Conservation (phyloP, 257 asterid species). For the Nemophila menziesii region DNA sequence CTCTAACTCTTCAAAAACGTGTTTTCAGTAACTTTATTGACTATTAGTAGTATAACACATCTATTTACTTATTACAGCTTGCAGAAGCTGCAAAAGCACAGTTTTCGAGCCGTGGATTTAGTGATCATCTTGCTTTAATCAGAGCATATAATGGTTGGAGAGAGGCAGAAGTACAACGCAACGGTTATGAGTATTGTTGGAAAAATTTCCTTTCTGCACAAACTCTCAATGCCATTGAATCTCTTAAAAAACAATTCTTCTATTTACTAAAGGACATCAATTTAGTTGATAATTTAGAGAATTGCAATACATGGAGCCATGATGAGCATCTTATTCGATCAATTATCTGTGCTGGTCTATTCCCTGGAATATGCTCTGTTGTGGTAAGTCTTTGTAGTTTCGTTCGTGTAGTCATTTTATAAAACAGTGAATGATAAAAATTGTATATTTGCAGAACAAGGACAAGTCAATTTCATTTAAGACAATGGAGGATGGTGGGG, state of each 20-base stretch:
- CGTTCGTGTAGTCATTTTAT: not conserved
- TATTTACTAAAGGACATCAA: slow-evolving; percentile 68
- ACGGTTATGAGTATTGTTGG: slow-evolving; percentile 81
- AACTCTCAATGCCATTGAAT: slow-evolving; percentile 82
- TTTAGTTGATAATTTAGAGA: slow-evolving; percentile 46
- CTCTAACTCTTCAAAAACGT: too few relatives aligned
- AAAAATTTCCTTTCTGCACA: slow-evolving; percentile 83
- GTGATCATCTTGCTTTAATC: slow-evolving; percentile 76
- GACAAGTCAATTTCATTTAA: slow-evolving; percentile 74
- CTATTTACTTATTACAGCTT: slow-evolving; percentile 44
- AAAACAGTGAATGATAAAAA: slow-evolving; percentile 12
- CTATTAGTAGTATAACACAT: too few relatives aligned
- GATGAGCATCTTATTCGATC: slow-evolving; percentile 76
- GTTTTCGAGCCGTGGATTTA: slow-evolving; percentile 73
- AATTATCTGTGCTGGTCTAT: slow-evolving; percentile 74
- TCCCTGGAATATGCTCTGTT: slow-evolving; percentile 92
- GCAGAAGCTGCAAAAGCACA: slow-evolving; percentile 92
- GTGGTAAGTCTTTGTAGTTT: slow-evolving; percentile 44
- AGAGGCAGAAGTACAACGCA: slow-evolving; percentile 63
- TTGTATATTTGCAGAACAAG: slow-evolving; percentile 56
- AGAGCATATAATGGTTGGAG: slow-evolving; percentile 95
- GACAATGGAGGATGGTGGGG: slow-evolving; percentile 92
- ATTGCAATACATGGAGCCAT: slow-evolving; percentile 62
- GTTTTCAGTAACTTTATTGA: too few relatives aligned
- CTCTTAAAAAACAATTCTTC: slow-evolving; percentile 70